These are phyloP conservation scores for Helenozyma baotianmanensis DNA, from an alignment of 805 yeast genomes.

Conservation along the genomic window DNA sequence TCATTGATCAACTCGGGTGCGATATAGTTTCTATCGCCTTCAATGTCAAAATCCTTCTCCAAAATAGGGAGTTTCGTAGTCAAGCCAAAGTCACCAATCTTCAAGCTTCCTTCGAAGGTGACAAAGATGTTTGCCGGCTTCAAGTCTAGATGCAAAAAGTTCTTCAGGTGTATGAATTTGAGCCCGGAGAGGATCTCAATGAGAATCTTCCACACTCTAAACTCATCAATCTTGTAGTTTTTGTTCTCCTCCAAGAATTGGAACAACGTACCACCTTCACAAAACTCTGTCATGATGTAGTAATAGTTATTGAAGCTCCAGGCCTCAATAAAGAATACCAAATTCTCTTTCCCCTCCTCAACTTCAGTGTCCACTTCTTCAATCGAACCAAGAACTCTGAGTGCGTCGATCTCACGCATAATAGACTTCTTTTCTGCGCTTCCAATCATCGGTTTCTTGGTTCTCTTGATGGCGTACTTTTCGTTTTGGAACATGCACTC, in stretches of 20 bases:
- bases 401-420: slow-evolving; percentile 73
- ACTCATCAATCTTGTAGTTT: slow-evolving; percentile 77
- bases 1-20: slow-evolving; percentile 91
- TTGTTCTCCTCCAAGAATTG: slow-evolving; percentile 73
- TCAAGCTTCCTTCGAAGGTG: slow-evolving; percentile 89
- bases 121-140: slow-evolving; percentile 94
- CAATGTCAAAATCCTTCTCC: slow-evolving; percentile 73
- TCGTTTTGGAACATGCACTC: slow-evolving; percentile 66
- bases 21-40: slow-evolving; percentile 95
- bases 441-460: slow-evolving; percentile 57
- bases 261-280: slow-evolving; percentile 90
- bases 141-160: slow-evolving; percentile 79
- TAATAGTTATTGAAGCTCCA: slow-evolving; percentile 77
- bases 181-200: slow-evolving; percentile 80
- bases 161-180: slow-evolving; percentile 68
- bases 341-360: slow-evolving; percentile 68
- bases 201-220: slow-evolving; percentile 96
- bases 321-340: slow-evolving; percentile 73
- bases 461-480: slow-evolving; percentile 83
- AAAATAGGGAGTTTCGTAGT: slow-evolving; percentile 75
- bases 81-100: slow-evolving; percentile 96
- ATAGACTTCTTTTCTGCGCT: slow-evolving; percentile 55
- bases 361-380: slow-evolving; percentile 36
- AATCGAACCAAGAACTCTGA: slow-evolving; percentile 40
- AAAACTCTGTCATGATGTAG: slow-evolving; percentile 91